phyloP scores from a whole-genome alignment of 139 green algal genomes.

The Marvania coccoides region DNA sequence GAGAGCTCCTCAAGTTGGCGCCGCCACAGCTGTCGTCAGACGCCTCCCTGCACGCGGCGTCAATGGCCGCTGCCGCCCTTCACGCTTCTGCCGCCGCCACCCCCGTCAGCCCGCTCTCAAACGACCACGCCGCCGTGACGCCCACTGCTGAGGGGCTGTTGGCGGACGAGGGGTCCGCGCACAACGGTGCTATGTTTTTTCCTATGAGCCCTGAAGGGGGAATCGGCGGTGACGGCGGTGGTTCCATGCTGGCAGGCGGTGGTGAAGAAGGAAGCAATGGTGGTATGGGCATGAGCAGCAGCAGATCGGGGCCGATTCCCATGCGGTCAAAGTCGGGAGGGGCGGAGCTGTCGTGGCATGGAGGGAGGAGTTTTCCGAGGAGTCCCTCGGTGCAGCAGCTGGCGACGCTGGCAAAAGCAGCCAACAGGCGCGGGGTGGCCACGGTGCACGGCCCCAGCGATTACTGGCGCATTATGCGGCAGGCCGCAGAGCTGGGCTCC shows the following conservation, averaged over 20 bases:
- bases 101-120: no score
- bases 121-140: no score
- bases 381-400: background rate
- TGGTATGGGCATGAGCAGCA: slow-evolving; percentile 27
- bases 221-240: no score
- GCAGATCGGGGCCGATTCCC: slow-evolving; percentile 3
- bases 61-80: no score
- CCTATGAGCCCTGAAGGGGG: slow-evolving; percentile 8
- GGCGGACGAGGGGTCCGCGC: background rate
- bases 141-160: background rate
- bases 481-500: slow-evolving; percentile 13
- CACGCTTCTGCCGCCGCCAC: no score
- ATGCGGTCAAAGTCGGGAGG: background rate
- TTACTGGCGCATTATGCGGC: slow-evolving; percentile 24
- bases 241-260: background rate
- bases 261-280: slow-evolving; percentile 14
- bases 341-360: background rate
- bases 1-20: slow-evolving; percentile 60
- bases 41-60: background rate
- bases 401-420: background rate
- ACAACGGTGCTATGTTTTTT: background rate
- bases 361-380: background rate
- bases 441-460: slow-evolving; percentile 22
- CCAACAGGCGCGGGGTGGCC: slow-evolving; percentile 5
- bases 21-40: background rate